These are phyloP conservation scores for Sambucus nigra DNA, from an alignment of 129 eudicot genomes.

Conservation along the genomic window DNA sequence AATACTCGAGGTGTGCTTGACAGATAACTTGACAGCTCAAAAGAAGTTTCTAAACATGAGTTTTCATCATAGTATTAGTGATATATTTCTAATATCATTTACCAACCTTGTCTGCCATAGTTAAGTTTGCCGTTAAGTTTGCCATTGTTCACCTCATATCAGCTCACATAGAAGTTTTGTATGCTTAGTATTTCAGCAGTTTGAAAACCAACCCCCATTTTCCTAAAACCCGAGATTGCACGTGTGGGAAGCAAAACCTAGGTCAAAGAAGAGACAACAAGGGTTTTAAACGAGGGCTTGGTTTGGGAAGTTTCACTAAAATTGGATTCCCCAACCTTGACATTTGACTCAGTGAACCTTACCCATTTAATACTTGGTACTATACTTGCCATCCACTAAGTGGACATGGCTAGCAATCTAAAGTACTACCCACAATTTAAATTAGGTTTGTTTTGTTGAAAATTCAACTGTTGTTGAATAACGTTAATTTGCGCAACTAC, in stretches of 20 bases:
- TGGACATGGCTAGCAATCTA: slow-evolving; percentile 22
- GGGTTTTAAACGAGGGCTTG: slow-evolving; percentile 57
- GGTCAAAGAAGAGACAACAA: slow-evolving; percentile 72
- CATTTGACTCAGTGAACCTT: slow-evolving; percentile 31
- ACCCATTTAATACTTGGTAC: slow-evolving; percentile 16
- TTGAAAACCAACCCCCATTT: slow-evolving; percentile 7
- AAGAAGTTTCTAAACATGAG: too few relatives aligned
- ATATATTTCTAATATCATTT: too few relatives aligned
- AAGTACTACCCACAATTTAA: too few relatives aligned
- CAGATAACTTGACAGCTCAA: too few relatives aligned
- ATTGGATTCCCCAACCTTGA: slow-evolving; percentile 30
- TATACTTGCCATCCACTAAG: slow-evolving; percentile 17
- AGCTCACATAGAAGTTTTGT: too few relatives aligned
- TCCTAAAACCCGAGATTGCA: slow-evolving; percentile 27
- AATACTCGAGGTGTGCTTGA: too few relatives aligned
- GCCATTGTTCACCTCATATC: too few relatives aligned
- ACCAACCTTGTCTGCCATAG: too few relatives aligned
- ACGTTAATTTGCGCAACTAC: slow-evolving; percentile 11
- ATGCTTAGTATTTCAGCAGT: slow-evolving; percentile 24
- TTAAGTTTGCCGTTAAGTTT: too few relatives aligned
- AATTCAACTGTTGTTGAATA: neutral
- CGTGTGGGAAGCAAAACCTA: slow-evolving; percentile 88
- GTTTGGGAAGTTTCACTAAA: slow-evolving; percentile 27
- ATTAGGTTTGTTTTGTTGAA: too few relatives aligned
- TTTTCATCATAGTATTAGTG: too few relatives aligned